These are phyloP conservation scores for Elongisporangium prolatum DNA, from an alignment of 352 stramenopile species.

Conservation along the genomic window DNA sequence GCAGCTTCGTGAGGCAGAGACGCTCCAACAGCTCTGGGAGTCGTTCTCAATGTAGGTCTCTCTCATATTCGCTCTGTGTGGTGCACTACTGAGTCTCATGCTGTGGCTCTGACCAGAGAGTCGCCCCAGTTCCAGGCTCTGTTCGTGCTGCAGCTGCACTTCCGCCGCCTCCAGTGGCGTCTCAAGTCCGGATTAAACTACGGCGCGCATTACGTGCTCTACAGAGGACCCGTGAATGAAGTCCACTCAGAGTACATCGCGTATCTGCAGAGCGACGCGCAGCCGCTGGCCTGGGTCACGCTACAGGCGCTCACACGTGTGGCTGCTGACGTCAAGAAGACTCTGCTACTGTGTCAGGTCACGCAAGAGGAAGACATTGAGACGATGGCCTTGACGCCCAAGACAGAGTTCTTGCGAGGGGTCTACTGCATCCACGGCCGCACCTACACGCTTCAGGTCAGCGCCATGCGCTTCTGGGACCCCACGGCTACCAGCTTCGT, in stretches of 20 bases:
- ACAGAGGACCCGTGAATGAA: constrained; percentile 36
- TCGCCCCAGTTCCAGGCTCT: constrained; percentile 27
- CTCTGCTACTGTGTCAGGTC: constrained; percentile 55
- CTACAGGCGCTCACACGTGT: constrained; percentile 71
- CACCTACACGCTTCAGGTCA: constrained; percentile 25
- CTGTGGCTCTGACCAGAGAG: constrained; percentile 8
- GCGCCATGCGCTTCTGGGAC: constrained; percentile 64
- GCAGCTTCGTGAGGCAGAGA: background rate
- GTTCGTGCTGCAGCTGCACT: constrained; percentile 55
- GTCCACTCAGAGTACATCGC: constrained; percentile 80
- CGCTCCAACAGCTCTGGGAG: background rate
- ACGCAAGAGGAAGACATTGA: background rate
- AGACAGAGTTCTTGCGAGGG: background rate
- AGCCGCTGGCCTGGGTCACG: constrained; percentile 31
- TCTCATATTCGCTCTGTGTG: background rate
- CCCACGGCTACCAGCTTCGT: constrained; percentile 16
- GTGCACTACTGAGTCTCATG: background rate
- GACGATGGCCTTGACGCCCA: background rate
- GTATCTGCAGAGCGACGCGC: constrained; percentile 28
- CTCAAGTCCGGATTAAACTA: constrained; percentile 67
- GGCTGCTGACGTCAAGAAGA: constrained; percentile 78
- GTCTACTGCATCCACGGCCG: constrained; percentile 30
- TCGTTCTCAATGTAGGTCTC: background rate
- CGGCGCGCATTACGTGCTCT: constrained; percentile 63
- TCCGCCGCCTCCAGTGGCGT: constrained; percentile 43